These are phyloP conservation scores for Zygosaccharomyces pseudobailii DNA, from an alignment of 1,139 yeast species.

Conservation along the genomic window DNA sequence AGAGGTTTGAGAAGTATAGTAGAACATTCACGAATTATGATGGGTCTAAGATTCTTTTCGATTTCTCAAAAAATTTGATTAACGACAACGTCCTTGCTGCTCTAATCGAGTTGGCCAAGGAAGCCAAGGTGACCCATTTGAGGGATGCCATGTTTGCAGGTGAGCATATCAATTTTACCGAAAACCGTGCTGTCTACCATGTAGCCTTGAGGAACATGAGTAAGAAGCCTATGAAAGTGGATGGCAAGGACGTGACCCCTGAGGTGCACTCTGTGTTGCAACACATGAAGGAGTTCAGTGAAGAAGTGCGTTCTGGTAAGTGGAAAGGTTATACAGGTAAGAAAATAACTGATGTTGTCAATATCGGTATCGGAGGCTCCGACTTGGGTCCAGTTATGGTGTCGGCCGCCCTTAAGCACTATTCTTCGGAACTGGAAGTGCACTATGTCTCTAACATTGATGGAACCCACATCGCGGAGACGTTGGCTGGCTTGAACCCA, in stretches of 20 bases:
- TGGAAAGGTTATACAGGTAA: slow-evolving; percentile 98
- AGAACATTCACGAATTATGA: slow-evolving; percentile 77
- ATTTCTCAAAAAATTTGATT: slow-evolving; percentile 88
- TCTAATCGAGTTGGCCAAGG: slow-evolving; percentile 76
- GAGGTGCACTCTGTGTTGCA: slow-evolving; percentile 86
- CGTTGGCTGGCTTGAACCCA: slow-evolving; percentile 67
- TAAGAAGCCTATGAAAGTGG: slow-evolving; percentile 76
- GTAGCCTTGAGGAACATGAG: slow-evolving; percentile 93
- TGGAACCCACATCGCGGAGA: slow-evolving; percentile 95
- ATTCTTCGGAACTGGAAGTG: slow-evolving; percentile 69
- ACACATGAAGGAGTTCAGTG: slow-evolving; percentile 95
- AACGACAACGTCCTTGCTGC: slow-evolving; percentile 72
- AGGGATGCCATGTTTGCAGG: slow-evolving; percentile 92
- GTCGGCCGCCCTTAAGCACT: slow-evolving; percentile 92
- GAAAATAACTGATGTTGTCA: slow-evolving; percentile 86
- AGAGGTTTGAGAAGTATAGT: slow-evolving; percentile 71
- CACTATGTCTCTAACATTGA: slow-evolving; percentile 98
- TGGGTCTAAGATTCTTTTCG: slow-evolving; percentile 83
- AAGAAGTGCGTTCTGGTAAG: slow-evolving; percentile 79
- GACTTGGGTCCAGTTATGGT: slow-evolving; percentile 99
- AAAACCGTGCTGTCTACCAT: slow-evolving; percentile 94
- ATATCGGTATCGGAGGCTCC: slow-evolving; percentile 98
- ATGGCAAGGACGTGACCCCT: slow-evolving; percentile 81
- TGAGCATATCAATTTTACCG: slow-evolving; percentile 90
- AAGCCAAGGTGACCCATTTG: slow-evolving; percentile 80